Evolutionary conservation across 805 yeast genomes (phyloP).

Genomic region (Kodamaea nitidulidarum): DNA sequence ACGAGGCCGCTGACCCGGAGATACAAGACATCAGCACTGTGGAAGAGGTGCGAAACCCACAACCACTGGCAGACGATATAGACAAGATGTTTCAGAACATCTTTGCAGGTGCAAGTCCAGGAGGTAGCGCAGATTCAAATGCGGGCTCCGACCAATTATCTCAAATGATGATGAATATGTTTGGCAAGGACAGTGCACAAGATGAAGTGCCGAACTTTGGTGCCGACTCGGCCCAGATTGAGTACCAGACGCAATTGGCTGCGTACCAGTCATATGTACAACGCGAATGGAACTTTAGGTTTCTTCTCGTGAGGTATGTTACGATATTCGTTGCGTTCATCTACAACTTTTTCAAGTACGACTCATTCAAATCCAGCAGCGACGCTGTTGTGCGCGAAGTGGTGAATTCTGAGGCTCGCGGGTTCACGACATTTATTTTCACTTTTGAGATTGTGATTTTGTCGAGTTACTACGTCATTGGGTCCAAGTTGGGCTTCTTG

Average conservation of each 20-base stretch:
- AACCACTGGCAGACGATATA: slow-evolving; percentile 20
- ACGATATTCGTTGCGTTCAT: slow-evolving; percentile 28
- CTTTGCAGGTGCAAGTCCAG: slow-evolving; percentile 19
- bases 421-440: slow-evolving; percentile 26
- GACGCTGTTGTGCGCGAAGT: slow-evolving; percentile 23
- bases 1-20: slow-evolving; percentile 35
- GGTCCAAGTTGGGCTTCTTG: slow-evolving; percentile 22
- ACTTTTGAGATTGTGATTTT: slow-evolving; percentile 32
- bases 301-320: slow-evolving; percentile 28
- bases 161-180: slow-evolving; percentile 25
- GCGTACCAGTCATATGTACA: slow-evolving; percentile 32
- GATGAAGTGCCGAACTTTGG: slow-evolving; percentile 1
- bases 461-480: slow-evolving; percentile 29
- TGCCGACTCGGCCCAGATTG: slow-evolving; percentile 8
- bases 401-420: slow-evolving; percentile 7
- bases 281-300: slow-evolving; percentile 27
- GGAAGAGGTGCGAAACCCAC: slow-evolving; percentile 14
- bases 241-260: slow-evolving; percentile 27
- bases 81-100: slow-evolving; percentile 33
- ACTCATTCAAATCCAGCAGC: slow-evolving; percentile 24
- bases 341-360: slow-evolving; percentile 27
- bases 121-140: neutral
- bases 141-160: slow-evolving; percentile 23
- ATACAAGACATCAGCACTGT: slow-evolving; percentile 30
- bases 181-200: slow-evolving; percentile 8